These are phyloP conservation scores for Senecio squalidus DNA, from an alignment of 140 eudicot species.

Conservation along the genomic window DNA sequence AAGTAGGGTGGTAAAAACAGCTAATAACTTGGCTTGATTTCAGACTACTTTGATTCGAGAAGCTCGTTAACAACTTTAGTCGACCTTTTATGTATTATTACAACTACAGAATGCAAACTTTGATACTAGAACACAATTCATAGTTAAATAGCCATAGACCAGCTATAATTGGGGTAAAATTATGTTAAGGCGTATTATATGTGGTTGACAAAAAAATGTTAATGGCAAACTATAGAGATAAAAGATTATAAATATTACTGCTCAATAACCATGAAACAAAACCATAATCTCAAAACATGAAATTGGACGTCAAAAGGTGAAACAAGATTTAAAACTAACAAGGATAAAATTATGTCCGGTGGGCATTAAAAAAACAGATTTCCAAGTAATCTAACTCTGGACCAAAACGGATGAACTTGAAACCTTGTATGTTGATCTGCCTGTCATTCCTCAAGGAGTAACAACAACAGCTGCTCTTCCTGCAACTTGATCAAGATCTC, in stretches of 20 bases:
- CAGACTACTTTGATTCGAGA: too few relatives aligned
- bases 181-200: too few relatives aligned
- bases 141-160: too few relatives aligned
- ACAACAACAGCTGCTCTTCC: slow-evolving; percentile 50
- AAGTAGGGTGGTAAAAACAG: too few relatives aligned
- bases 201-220: not conserved
- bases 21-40: too few relatives aligned
- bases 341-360: slow-evolving; percentile 17
- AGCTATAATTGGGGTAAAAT: too few relatives aligned
- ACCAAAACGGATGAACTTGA: not conserved
- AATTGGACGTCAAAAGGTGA: slow-evolving; percentile 12
- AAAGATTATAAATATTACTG: not conserved
- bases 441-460: slow-evolving; percentile 30
- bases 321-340: slow-evolving; percentile 13
- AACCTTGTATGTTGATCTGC: slow-evolving; percentile 8
- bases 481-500: slow-evolving; percentile 84
- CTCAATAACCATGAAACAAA: not conserved
- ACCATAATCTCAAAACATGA: slow-evolving; percentile 18
- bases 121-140: too few relatives aligned
- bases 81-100: too few relatives aligned
- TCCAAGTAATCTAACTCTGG: slow-evolving; percentile 20
- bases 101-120: too few relatives aligned
- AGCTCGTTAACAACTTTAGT: too few relatives aligned
- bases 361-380: slow-evolving; percentile 14
- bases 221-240: not conserved